phyloP scores from a whole-genome alignment of 352 stramenopile genomes.

The Stephanocyclus meneghinianus region DNA sequence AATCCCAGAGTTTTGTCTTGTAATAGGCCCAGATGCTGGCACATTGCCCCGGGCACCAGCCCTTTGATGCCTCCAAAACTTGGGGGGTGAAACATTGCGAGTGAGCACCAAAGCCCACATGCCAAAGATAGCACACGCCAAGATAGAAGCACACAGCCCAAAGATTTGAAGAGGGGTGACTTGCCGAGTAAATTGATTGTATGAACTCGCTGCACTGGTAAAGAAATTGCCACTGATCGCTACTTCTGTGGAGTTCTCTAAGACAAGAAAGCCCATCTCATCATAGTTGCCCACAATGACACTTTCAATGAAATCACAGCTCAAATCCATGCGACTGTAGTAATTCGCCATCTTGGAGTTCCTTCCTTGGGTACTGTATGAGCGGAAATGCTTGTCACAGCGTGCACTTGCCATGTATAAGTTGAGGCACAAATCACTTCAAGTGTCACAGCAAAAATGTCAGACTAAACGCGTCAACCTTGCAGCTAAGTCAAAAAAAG shows the following conservation, averaged over 20 bases:
- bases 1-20: not conserved
- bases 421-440: slow-evolving; percentile 14
- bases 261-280: slow-evolving; percentile 45
- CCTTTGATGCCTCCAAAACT: not conserved
- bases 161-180: not conserved
- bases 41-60: not conserved
- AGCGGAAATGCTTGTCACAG: slow-evolving; percentile 46
- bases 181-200: no score
- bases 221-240: slow-evolving; percentile 2
- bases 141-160: not conserved
- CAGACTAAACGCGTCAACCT: not conserved
- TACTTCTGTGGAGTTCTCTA: not conserved
- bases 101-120: no score
- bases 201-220: not conserved
- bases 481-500: no score
- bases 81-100: not conserved
- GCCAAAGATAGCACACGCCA: no score
- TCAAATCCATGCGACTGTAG: slow-evolving; percentile 53
- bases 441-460: not conserved
- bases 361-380: slow-evolving; percentile 26
- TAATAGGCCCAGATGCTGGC: not conserved
- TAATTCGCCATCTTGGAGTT: slow-evolving; percentile 28
- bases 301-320: slow-evolving; percentile 74
- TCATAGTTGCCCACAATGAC: slow-evolving; percentile 76
- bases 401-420: slow-evolving; percentile 28